Evolutionary conservation across 805 yeast genomes (phyloP), one percentile per base, ranked within the genome.

Genomic region (Hyphopichia homilentoma): DNA sequence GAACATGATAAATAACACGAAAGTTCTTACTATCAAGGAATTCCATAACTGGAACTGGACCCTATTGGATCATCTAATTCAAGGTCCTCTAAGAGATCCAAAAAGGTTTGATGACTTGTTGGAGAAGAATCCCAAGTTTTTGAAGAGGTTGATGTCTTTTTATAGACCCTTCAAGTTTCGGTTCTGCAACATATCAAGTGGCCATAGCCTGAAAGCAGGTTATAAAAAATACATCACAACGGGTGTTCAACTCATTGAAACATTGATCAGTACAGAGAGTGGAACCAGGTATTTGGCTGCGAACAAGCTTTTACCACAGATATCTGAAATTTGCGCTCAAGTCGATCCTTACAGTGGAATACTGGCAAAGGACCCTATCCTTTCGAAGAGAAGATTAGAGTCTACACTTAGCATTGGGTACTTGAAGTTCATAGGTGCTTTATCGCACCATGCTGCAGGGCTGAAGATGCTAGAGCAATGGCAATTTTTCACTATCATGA

Each of bases 121-220:
- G 21, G 70, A 66, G 27, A 78, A 73, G 45, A 80, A 82, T 2
- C 87, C 97, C 1, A 90, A 89, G 48, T 86, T 93, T 47, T 69
- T 89, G 52, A 89, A 90, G 50, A 63, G 96, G 35, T 54, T 93
- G 16, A 55, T 89, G 45, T 84, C 95, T 2, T 93, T 90, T 52
- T 90, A 79, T 52, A 68, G 97, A 33, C 98, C 99, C 0, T 83
- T 89, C 61, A 89, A 94, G 57, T 78, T 81, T 47, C 65, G 96
- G 34, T 90, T 88, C 55, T 59, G 66, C 29, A 57, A 56, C 16
- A 41, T 61, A 7, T 40, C 55, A 5, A 65, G 65, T 35, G 62
- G 78, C 11, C 11, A 8, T n/a, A 24, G 21, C 6, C 18, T 8
- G 8, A 16, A 5, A 15, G 8, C 12, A 19, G 30, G 39, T 20